Percentiles rank a stretch among this genome's conserved stretches.
These are phyloP conservation scores for Pyrenochaeta sp. DNA, from an alignment of 2,329 filamentous ascomycete genomes.

Conservation along the genomic window DNA sequence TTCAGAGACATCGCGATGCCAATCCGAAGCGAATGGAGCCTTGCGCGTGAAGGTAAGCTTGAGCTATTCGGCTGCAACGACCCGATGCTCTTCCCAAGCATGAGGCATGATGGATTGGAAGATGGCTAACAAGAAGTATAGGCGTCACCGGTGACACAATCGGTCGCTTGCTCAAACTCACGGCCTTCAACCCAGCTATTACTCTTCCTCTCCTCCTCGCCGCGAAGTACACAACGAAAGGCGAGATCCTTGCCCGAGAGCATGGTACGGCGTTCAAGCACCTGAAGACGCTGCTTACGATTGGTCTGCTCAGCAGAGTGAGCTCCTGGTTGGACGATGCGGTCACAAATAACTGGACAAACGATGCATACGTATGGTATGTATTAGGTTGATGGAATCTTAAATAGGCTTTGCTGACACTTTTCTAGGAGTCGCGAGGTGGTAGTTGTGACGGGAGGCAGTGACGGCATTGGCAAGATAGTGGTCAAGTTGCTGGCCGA, in stretches of 20 bases:
- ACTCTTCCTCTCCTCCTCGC: slow-evolving; percentile 71
- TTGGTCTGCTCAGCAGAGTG: slow-evolving; percentile 61
- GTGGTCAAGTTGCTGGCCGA: slow-evolving; percentile 73
- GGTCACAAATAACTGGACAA: slow-evolving; percentile 60
- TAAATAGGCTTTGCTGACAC: too few species aligned
- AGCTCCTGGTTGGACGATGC: slow-evolving; percentile 63
- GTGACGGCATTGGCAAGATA: slow-evolving; percentile 74
- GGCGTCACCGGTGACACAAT: slow-evolving; percentile 64
- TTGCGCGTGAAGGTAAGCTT: slow-evolving; percentile 49
- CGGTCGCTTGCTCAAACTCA: slow-evolving; percentile 65
- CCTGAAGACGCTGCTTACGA: slow-evolving; percentile 62
- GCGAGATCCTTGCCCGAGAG: slow-evolving; percentile 60
- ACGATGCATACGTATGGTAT: slow-evolving; percentile 66
- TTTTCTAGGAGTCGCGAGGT: slow-evolving; percentile 65
- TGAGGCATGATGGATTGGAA: background rate
- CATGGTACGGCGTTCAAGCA: slow-evolving; percentile 62
- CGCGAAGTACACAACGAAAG: slow-evolving; percentile 69
- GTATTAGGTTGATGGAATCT: too few species aligned
- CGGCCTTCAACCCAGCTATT: slow-evolving; percentile 70
- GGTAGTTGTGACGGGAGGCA: slow-evolving; percentile 77
- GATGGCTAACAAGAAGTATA: slow-evolving; percentile 10
- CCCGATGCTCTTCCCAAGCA: background rate
- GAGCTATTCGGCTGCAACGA: background rate
- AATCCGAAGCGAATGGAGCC: slow-evolving; percentile 48
- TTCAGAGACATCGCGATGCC: slow-evolving; percentile 37